Evolutionary conservation across 768 basidiomycete genomes (phyloP).

Genomic region (Suillus sp.): DNA sequence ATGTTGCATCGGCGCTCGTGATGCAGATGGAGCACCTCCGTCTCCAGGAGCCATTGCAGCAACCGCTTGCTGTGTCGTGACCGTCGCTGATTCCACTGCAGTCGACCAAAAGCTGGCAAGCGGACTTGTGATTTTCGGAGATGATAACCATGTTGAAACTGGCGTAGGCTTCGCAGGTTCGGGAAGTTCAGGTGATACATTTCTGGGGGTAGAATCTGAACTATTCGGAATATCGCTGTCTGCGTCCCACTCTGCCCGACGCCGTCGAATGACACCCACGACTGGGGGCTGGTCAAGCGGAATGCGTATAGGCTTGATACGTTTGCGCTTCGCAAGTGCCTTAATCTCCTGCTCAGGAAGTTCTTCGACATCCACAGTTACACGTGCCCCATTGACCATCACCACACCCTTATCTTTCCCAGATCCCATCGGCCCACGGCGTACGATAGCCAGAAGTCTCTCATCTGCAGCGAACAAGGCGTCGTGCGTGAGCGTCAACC

Average conservation of each 20-base stretch:
- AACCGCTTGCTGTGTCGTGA: slow-evolving; percentile 75
- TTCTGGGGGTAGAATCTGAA: slow-evolving; percentile 20
- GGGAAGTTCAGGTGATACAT: slow-evolving; percentile 23
- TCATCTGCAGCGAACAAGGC: slow-evolving; percentile 77
- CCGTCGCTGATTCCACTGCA: slow-evolving; percentile 72
- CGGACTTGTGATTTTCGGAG: slow-evolving; percentile 70
- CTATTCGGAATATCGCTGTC: slow-evolving; percentile 39
- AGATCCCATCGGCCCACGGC: slow-evolving; percentile 59
- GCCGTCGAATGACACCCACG: slow-evolving; percentile 64
- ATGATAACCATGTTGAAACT: slow-evolving; percentile 47
- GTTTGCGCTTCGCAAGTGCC: slow-evolving; percentile 77
- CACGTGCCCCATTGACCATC: slow-evolving; percentile 86
- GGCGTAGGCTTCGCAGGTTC: slow-evolving; percentile 18
- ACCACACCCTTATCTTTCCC: slow-evolving; percentile 81
- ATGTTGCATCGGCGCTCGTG: slow-evolving; percentile 74
- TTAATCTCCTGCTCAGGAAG: slow-evolving; percentile 87
- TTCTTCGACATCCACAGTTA: slow-evolving; percentile 87
- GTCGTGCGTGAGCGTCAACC: slow-evolving; percentile 92
- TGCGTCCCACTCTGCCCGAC: slow-evolving; percentile 73
- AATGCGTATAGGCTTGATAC: slow-evolving; percentile 81
- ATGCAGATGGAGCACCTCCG: slow-evolving; percentile 48
- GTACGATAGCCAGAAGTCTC: slow-evolving; percentile 70
- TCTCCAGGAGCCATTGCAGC: slow-evolving; percentile 69
- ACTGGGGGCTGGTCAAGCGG: slow-evolving; percentile 95
- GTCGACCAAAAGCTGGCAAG: slow-evolving; percentile 72